Percentiles rank a stretch among this genome's conserved stretches.
Evolutionary conservation across 2,329 filamentous ascomycete species (phyloP).

Genomic region (Cercospora zeae-maydis): DNA sequence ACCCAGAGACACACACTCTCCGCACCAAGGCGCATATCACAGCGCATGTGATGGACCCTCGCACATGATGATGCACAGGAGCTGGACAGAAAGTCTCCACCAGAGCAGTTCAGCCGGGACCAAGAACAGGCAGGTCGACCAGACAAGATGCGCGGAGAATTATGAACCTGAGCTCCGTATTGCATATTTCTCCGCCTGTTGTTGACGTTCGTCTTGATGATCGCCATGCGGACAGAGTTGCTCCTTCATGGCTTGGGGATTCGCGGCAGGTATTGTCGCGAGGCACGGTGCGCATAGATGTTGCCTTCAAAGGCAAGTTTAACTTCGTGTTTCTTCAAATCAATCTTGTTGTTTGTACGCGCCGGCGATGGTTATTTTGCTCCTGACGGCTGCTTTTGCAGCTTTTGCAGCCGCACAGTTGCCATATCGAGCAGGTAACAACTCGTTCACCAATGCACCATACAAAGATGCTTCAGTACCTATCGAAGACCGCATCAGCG

Average conservation of each 20-base stretch:
- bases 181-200: slow-evolving; percentile 17
- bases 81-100: not conserved
- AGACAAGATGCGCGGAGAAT: slow-evolving; percentile 16
- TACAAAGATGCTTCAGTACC: slow-evolving; percentile 57
- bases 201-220: not conserved
- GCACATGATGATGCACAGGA: not conserved
- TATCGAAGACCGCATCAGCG: slow-evolving; percentile 61
- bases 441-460: slow-evolving; percentile 37
- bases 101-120: slow-evolving; percentile 8
- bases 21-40: not conserved
- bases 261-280: slow-evolving; percentile 4
- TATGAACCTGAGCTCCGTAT: not conserved
- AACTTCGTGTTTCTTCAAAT: not conserved
- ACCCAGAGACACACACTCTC: not conserved
- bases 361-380: not conserved
- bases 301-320: slow-evolving; percentile 1
- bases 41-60: not conserved
- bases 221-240: slow-evolving; percentile 1
- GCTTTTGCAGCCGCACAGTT: slow-evolving; percentile 5
- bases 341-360: not conserved
- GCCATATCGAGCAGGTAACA: slow-evolving; percentile 12
- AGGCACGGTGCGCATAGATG: not conserved
- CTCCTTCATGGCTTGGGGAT: slow-evolving; percentile 5
- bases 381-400: not conserved
- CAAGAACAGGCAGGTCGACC: slow-evolving; percentile 13